Conservation (phyloP, 345 rosid species). For the Arabidopsis thaliana region TAIR10.1 NC_003075.7:14567001-14567500, state of each 20-base stretch:
- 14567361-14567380: conserved; percentile 65
- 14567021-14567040: neutral
- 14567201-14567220: conserved; percentile 30
- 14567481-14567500: conserved; percentile 43
- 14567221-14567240: conserved; percentile 20
- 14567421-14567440: conserved; percentile 87
- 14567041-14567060: neutral
- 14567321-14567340: neutral
- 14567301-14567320: neutral
- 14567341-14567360: conserved; percentile 60
- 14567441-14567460: conserved; percentile 74
- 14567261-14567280: conserved; percentile 28
- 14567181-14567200: neutral
- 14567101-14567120: conserved; percentile 25
- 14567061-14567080: neutral
- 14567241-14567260: neutral
- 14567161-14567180: neutral
- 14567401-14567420: conserved; percentile 75
- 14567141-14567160: neutral
- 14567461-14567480: conserved; percentile 67
- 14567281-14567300: neutral
- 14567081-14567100: neutral
- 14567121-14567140: neutral
- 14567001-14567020: neutral
- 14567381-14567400: conserved; percentile 58